Base-by-base conservation (phyloP, 2,329 filamentous ascomycete species). In the Xylariaceae sp. region DNA sequence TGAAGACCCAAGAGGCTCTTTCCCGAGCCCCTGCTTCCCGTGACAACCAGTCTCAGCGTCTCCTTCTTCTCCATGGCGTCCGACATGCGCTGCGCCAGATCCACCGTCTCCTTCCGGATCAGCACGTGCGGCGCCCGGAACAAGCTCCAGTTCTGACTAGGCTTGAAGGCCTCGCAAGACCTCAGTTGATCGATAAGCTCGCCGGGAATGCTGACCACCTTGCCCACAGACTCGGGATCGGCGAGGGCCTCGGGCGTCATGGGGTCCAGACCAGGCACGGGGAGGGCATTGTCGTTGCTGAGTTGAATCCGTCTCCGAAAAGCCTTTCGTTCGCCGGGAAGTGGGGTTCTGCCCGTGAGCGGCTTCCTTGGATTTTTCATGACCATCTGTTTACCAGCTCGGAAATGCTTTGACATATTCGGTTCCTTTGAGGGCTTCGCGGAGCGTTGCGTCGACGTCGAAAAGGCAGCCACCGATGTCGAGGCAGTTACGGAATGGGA, bases 241-340 rank as follows among this genome's bases (percentile, higher is more conserved):
- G 73, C 62, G 64, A 83, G 66, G 30, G 71, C 74, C 46, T 73
- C 67, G 8, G 64, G 59, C 9, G 65, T 71, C 38, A 94, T 57
- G 34, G 82, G 73, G 43, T 72, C 65, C 51, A 94, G 70, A 9
- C 78, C 84, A 16, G 70, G 59, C 6, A 97, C 83, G 43, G 83
- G 78, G 26, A 96, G 69, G 34, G 92, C 92, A 66, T 95, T 97
- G 63, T 86, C 85, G 67, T 97, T 98, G 70, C 84, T 90, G 44
- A 98, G 78, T 43, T 94, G 81, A 55, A 98, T 86, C 52, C 86
- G 81, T 70, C 94, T 95, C 50, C 88, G 81, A 59, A 86, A 71
- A 18, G 86, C 85, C 66, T 88, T 94, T 50, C 89, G 80, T 71
- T 96, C 89, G 50, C 89, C 90, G 3, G 78, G 72, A 9, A 69